A percentile compares a stretch with the other conserved stretches of the same genome.
Conservation (phyloP, 495 filamentous ascomycete species). For the Neurospora sublineolata region DNA sequence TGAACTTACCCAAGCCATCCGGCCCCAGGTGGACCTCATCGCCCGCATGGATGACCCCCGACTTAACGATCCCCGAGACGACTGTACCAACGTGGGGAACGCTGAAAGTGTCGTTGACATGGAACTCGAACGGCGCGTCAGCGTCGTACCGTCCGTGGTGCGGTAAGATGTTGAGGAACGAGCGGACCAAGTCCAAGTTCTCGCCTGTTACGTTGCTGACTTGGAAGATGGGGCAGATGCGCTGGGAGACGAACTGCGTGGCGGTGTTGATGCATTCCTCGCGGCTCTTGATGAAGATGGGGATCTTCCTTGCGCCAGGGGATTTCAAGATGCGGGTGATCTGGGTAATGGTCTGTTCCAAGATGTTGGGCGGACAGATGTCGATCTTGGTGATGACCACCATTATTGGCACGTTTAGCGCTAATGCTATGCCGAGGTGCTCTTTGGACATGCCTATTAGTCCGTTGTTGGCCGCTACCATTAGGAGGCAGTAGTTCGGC, state of each 20-base stretch:
- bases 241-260: slow-evolving; percentile 87
- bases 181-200: slow-evolving; percentile 65
- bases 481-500: slow-evolving; percentile 93
- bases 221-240: slow-evolving; percentile 96
- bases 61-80: slow-evolving; percentile 86
- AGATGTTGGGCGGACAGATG: slow-evolving; percentile 91
- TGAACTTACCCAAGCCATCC: slow-evolving; percentile 86
- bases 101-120: slow-evolving; percentile 97
- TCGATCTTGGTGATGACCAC: slow-evolving; percentile 98
- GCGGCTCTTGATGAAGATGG: slow-evolving; percentile 88
- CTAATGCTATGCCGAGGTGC: slow-evolving; percentile 89
- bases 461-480: slow-evolving; percentile 98
- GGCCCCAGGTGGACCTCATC: slow-evolving; percentile 85
- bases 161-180: slow-evolving; percentile 90
- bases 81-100: slow-evolving; percentile 96
- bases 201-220: slow-evolving; percentile 95
- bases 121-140: slow-evolving; percentile 83
- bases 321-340: slow-evolving; percentile 86
- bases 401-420: slow-evolving; percentile 94
- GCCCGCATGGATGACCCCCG: slow-evolving; percentile 76
- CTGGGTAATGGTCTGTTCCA: slow-evolving; percentile 89
- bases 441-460: slow-evolving; percentile 97
- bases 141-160: slow-evolving; percentile 89
- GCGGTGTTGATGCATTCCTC: slow-evolving; percentile 92
- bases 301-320: slow-evolving; percentile 87